Percentiles rank a stretch among this genome's conserved stretches.
phyloP scores from a whole-genome alignment of 306 rosid species.

The Citrullus mucosospermus region DNA sequence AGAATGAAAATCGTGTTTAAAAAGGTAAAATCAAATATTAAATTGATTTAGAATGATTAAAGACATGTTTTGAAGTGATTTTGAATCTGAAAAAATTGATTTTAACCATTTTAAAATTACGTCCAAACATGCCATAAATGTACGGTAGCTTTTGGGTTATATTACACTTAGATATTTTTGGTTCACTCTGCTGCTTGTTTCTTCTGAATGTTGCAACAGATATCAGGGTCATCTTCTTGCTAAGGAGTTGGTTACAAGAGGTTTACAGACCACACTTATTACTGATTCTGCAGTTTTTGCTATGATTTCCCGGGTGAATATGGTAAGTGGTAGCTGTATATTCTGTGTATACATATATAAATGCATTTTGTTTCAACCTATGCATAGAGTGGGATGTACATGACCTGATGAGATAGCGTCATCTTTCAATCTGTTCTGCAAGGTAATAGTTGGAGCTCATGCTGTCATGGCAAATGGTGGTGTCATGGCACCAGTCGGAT shows the following conservation, averaged over 20 bases:
- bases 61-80: neutral
- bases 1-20: neutral
- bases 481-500: constrained; percentile 84
- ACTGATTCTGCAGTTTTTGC: constrained; percentile 24
- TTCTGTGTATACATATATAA: neutral
- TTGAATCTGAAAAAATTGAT: neutral
- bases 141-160: neutral
- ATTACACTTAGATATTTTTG: constrained; percentile 8
- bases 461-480: constrained; percentile 99
- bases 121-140: neutral
- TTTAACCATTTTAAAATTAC: neutral
- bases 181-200: neutral
- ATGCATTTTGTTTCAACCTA: neutral
- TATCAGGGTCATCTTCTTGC: constrained; percentile 60
- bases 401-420: constrained; percentile 10
- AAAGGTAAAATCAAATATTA: no score
- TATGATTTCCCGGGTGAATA: constrained; percentile 42
- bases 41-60: no score
- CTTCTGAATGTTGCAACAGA: constrained; percentile 27
- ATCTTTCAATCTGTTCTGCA: constrained; percentile 13
- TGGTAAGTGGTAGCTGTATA: constrained; percentile 38
- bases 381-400: neutral
- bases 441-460: constrained; percentile 99
- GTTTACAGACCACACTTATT: constrained; percentile 19
- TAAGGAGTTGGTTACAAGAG: constrained; percentile 14